phyloP scores from a whole-genome alignment of 2,329 filamentous ascomycete genomes.

The Aspergillus oerlinghausenensis region DNA sequence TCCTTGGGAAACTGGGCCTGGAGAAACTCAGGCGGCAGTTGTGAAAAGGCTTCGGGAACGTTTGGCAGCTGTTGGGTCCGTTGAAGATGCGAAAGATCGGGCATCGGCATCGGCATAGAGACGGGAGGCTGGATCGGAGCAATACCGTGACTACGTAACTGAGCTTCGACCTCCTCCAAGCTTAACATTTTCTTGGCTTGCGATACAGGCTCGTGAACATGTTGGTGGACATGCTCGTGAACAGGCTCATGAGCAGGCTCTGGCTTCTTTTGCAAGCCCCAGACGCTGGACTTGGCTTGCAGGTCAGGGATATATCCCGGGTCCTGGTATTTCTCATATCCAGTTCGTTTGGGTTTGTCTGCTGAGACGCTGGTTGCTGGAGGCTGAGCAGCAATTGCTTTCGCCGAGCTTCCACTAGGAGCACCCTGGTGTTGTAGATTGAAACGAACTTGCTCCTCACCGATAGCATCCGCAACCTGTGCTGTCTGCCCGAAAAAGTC shows the following conservation, averaged over 20 bases:
- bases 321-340: conserved; percentile 88
- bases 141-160: conserved; percentile 67
- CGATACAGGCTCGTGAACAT: conserved; percentile 18
- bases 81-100: conserved; percentile 31
- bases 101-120: conserved; percentile 24
- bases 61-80: conserved; percentile 26
- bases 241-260: conserved; percentile 13
- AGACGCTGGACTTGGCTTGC: conserved; percentile 87
- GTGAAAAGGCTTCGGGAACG: conserved; percentile 28
- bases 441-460: conserved; percentile 85
- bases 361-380: conserved; percentile 34
- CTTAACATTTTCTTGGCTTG: conserved; percentile 79
- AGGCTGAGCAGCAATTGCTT: conserved; percentile 40
- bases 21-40: conserved; percentile 45
- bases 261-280: conserved; percentile 60
- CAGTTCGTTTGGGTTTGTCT: conserved; percentile 64
- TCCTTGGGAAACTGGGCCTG: conserved; percentile 38
- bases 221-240: conserved; percentile 12
- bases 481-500: conserved; percentile 95
- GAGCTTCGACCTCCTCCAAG: conserved; percentile 91
- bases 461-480: conserved; percentile 76
- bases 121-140: conserved; percentile 24
- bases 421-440: conserved; percentile 63
- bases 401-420: conserved; percentile 27
- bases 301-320: conserved; percentile 82